Base-by-base conservation (phyloP, 2,329 filamentous ascomycete species). In the Botrytis hyacinthi region DNA sequence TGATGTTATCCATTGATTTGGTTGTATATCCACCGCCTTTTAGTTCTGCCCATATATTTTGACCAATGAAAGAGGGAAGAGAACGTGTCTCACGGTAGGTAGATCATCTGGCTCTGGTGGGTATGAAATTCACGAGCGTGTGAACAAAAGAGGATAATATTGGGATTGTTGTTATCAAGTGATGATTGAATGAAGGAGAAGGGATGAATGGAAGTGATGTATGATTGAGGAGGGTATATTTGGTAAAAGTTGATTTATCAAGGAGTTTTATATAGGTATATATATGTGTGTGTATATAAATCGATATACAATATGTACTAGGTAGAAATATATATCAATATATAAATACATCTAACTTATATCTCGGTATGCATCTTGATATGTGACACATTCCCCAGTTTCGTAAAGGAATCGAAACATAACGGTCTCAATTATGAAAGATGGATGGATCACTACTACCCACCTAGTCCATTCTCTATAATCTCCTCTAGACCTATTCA, bases 41-140 rank as follows among this genome's bases (percentile, higher is more conserved):
- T 29, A 7, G 40, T 66, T 63, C 70, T 65, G 46, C 60, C 46
- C 69, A 71, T 26, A 65, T 12, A 37, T 40, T 35, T 44, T 14
- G 40, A 35, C 70, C 70, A 71, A 71, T 71, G 5, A 42, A 40
- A 71, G 37, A 35, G 32, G 40, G 46, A 51, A 54, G 59, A 22
- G 70, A 66, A 54, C 70, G 59, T 71, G 70, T 71, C 70, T 71
- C 35, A 68, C 48, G n/a, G 46, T 16, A 42, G n/a, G 46, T 29
- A 54, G 46, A 68, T 68, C 65, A 68, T 37, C 35, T 68, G 65
- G 46, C 51, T 44, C 9, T 44, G 37, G 32, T 42, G 60, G 32
- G 32, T 37, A n/a, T 37, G 32, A 22, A 67, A 67, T 37, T 44
- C 22, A 66, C 7, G 62, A 48, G 62, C 62, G 42, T 48, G 29